Evolutionary conservation across 176 grass and related monocot species (phyloP).

Genomic region (Lolium rigidum): DNA sequence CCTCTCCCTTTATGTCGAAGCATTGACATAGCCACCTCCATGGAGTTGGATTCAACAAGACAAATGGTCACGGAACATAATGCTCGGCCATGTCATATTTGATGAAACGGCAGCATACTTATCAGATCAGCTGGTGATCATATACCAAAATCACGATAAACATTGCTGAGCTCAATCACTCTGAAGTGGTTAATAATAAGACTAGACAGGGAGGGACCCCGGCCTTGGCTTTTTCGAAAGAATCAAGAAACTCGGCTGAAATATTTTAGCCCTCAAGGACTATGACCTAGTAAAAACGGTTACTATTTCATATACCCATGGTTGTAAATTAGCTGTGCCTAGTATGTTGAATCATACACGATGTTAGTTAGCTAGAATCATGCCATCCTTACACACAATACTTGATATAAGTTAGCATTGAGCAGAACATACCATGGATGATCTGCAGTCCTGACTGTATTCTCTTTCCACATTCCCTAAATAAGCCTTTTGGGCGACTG

Average conservation of each 20-base stretch:
- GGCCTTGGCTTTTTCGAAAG: neutral
- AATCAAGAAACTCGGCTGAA: neutral
- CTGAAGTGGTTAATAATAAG: neutral
- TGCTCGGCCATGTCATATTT: neutral
- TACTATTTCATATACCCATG: neutral
- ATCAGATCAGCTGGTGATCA: neutral
- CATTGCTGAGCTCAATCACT: constrained; percentile 15
- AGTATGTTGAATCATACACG: constrained; percentile 34
- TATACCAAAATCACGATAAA: constrained; percentile 13
- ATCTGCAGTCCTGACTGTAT: constrained; percentile 83
- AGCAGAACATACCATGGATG: constrained; percentile 72
- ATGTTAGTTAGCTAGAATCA: constrained; percentile 9
- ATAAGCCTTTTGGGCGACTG: constrained; percentile 85
- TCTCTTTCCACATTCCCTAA: constrained; percentile 92
- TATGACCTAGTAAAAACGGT: neutral
- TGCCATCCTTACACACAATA: constrained; percentile 3
- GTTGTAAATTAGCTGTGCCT: constrained; percentile 28
- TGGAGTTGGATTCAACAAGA: constrained; percentile 20
- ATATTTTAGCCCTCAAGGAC: neutral
- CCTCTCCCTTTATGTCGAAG: neutral
- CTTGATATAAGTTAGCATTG: constrained; percentile 15
- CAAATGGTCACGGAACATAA: neutral
- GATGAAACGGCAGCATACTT: neutral
- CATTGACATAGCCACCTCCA: neutral
- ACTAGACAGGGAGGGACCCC: no score